Percentiles rank a stretch among this genome's conserved stretches.
These are phyloP conservation scores for Melanopsichium pennsylvanicum DNA, from an alignment of 1,284 basidiomycete genomes.

Conservation along the genomic window DNA sequence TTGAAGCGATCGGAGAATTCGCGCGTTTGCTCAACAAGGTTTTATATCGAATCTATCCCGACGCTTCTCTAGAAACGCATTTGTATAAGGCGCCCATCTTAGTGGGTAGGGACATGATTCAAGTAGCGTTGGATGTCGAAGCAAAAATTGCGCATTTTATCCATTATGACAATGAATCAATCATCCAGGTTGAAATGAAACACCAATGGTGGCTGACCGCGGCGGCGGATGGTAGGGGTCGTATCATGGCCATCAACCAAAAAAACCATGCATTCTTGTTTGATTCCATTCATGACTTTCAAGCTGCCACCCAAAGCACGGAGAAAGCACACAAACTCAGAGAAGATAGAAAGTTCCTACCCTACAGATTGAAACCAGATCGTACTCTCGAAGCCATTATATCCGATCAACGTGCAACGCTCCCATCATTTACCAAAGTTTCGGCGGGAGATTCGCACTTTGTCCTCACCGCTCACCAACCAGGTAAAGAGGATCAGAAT, in stretches of 20 bases:
- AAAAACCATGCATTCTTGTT: constrained; percentile 14
- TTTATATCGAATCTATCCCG: neutral
- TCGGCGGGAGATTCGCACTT: constrained; percentile 35
- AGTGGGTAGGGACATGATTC: constrained; percentile 16
- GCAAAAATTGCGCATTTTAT: no score
- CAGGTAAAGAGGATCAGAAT: no score
- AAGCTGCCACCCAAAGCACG: neutral
- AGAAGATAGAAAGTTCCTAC: neutral
- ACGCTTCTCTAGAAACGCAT: no score
- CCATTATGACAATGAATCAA: no score
- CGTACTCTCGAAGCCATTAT: no score
- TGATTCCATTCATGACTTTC: constrained; percentile 1
- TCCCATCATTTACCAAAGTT: constrained; percentile 15
- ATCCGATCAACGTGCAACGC: neutral
- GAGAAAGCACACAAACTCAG: neutral
- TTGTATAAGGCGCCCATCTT: neutral
- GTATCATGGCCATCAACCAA: constrained; percentile 9
- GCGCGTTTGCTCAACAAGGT: neutral
- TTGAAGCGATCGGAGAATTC: constrained; percentile 6
- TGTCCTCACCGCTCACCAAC: constrained; percentile 9
- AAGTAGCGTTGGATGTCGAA: constrained; percentile 5
- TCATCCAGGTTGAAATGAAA: no score
- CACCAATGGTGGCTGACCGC: constrained; percentile 19
- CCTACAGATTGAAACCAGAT: neutral
- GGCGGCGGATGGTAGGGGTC: constrained; percentile 19